Percentiles rank a stretch among this genome's conserved stretches.
Evolutionary conservation across 2,329 filamentous ascomycete genomes (phyloP).

Genomic region (Epichloe aotearoae): DNA sequence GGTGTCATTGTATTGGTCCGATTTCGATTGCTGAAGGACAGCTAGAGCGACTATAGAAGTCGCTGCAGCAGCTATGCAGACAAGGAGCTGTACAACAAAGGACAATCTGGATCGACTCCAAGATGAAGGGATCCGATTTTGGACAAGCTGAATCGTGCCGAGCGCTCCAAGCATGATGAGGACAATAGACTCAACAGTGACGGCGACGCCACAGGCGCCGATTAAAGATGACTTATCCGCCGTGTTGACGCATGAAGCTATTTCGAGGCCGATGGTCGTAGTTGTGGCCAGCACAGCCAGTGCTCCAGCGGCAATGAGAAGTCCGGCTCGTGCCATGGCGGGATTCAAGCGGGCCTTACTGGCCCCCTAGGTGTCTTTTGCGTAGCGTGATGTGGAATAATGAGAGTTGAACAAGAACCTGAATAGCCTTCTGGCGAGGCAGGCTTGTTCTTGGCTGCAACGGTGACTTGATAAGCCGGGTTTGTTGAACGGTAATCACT

Average conservation of each 20-base stretch:
- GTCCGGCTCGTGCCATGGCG: slow-evolving; percentile 7
- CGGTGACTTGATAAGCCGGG: not conserved
- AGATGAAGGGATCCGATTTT: slow-evolving; percentile 12
- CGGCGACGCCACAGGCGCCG: slow-evolving; percentile 14
- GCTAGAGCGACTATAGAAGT: slow-evolving; percentile 32
- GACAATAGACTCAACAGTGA: slow-evolving; percentile 15
- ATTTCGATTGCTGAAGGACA: slow-evolving; percentile 19
- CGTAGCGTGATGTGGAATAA: not conserved
- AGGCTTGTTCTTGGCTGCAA: not conserved
- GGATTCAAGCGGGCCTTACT: not conserved
- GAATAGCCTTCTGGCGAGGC: not conserved
- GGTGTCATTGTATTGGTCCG: not conserved
- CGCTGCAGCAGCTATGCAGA: slow-evolving; percentile 31
- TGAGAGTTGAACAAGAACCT: not conserved
- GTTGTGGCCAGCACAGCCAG: slow-evolving; percentile 10
- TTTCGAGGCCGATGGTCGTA: slow-evolving; percentile 9
- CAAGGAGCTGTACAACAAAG: slow-evolving; percentile 20
- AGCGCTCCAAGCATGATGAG: slow-evolving; percentile 14
- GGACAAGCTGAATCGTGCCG: slow-evolving; percentile 21
- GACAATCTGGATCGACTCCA: slow-evolving; percentile 12
- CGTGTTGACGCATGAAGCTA: slow-evolving; percentile 6
- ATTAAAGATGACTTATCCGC: slow-evolving; percentile 1
- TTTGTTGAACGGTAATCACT: not conserved
- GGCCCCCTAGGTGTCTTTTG: not conserved
- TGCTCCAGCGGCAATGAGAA: slow-evolving; percentile 6